Percentiles rank a stretch among this genome's conserved stretches.
phyloP scores from a whole-genome alignment of 1,284 basidiomycete genomes.

The Limonomyces culmigenus region DNA sequence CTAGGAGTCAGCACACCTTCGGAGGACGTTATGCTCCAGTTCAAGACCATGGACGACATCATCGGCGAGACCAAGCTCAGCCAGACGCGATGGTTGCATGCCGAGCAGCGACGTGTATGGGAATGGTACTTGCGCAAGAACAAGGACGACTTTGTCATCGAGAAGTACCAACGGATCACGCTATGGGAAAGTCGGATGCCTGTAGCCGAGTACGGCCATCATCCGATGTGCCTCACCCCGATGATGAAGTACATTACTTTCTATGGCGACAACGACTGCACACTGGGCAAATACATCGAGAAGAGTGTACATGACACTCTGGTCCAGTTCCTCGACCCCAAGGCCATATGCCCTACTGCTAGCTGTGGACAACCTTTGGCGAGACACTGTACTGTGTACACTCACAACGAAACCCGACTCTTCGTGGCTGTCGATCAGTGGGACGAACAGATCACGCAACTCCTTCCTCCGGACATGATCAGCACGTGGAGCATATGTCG shows the following conservation, averaged over 20 bases:
- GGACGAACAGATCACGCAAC: conserved; percentile 55
- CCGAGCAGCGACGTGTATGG: conserved; percentile 78
- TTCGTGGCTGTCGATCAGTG: conserved; percentile 80
- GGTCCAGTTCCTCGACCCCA: conserved; percentile 51
- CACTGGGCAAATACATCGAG: conserved; percentile 86
- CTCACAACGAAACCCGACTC: conserved; percentile 77
- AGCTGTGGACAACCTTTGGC: conserved; percentile 70
- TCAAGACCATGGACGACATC: conserved; percentile 44
- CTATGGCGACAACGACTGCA: conserved; percentile 86
- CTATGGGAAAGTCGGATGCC: conserved; percentile 64
- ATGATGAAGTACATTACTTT: conserved; percentile 65
- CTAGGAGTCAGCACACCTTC: conserved; percentile 7
- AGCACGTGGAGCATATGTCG: conserved; percentile 91
- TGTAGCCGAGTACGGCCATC: conserved; percentile 42
- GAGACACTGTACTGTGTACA: conserved; percentile 77
- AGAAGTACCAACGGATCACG: conserved; percentile 84
- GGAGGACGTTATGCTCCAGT: conserved; percentile 24
- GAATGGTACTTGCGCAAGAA: conserved; percentile 82
- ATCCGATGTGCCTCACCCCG: conserved; percentile 58
- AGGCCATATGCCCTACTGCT: conserved; percentile 66
- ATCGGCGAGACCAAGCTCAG: conserved; percentile 53
- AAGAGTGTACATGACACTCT: conserved; percentile 57
- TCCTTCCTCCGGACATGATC: conserved; percentile 53
- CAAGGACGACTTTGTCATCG: conserved; percentile 71
- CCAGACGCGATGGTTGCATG: conserved; percentile 61